phyloP scores from a whole-genome alignment of 208 protist genomes.

The Herpetomonas muscarum region DNA sequence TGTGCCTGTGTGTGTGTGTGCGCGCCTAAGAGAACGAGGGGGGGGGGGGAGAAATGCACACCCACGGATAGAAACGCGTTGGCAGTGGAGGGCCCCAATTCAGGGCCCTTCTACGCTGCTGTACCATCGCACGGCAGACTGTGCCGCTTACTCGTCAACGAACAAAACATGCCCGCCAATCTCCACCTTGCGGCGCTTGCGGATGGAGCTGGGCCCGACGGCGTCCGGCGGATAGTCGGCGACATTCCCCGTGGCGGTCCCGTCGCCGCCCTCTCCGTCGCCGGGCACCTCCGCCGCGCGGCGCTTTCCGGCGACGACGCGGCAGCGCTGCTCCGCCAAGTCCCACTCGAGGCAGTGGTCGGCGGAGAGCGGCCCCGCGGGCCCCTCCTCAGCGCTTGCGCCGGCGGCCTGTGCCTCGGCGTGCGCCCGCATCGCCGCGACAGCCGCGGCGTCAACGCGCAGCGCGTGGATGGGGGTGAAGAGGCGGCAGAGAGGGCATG shows the following conservation, averaged over 20 bases:
- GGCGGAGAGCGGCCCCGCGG: background rate
- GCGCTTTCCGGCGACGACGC: background rate
- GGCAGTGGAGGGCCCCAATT: too few species aligned
- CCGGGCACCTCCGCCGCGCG: background rate
- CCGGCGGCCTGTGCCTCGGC: background rate
- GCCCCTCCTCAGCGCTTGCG: background rate
- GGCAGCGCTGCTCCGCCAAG: background rate
- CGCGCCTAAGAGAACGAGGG: background rate
- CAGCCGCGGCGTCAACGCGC: conserved; percentile 38
- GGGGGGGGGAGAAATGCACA: background rate
- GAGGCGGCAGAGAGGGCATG: conserved; percentile 51
- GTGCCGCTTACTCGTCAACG: conserved; percentile 19
- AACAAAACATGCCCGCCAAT: conserved; percentile 64
- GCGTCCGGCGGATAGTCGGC: conserved; percentile 18
- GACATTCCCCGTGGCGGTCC: background rate
- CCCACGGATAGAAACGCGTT: background rate
- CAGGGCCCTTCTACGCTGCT: too few species aligned
- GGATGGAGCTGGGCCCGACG: conserved; percentile 4
- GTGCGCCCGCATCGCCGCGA: conserved; percentile 28
- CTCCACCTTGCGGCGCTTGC: conserved; percentile 43
- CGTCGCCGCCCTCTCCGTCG: background rate
- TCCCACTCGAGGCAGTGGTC: conserved; percentile 6
- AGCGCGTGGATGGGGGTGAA: conserved; percentile 26
- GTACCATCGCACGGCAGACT: background rate
- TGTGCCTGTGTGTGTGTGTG: conserved; percentile 8